A percentile compares a stretch with the other conserved stretches of the same genome.
These are phyloP conservation scores for Kandelia obovata DNA, from an alignment of 345 rosid genomes.

Conservation along the genomic window DNA sequence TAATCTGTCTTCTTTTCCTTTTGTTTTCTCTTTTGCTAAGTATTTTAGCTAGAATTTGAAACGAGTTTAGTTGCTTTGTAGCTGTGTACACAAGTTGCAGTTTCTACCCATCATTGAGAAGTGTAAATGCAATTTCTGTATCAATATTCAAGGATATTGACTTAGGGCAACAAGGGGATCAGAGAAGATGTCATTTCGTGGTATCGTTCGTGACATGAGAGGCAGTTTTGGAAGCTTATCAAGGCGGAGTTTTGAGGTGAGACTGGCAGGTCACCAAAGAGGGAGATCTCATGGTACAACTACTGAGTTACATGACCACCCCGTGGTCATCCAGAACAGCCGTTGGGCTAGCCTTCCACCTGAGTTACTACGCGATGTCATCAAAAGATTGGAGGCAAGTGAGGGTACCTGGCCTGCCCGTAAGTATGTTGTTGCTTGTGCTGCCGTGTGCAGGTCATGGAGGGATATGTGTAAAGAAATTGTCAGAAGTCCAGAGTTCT, in stretches of 20 bases:
- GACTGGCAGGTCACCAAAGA: slow-evolving; percentile 7
- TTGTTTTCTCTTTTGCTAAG: slow-evolving; percentile 40
- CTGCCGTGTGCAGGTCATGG: slow-evolving; percentile 11
- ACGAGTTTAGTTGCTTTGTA: slow-evolving; percentile 21
- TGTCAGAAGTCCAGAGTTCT: slow-evolving; percentile 14
- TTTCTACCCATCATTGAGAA: neutral
- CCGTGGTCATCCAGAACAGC: slow-evolving; percentile 6
- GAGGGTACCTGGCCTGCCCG: slow-evolving; percentile 12
- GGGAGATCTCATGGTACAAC: slow-evolving; percentile 8
- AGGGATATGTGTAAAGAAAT: slow-evolving; percentile 14
- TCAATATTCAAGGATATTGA: neutral
- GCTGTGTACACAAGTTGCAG: slow-evolving; percentile 11
- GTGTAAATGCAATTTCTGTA: neutral
- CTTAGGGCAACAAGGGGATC: slow-evolving; percentile 1
- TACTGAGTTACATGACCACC: slow-evolving; percentile 6
- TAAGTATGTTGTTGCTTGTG: slow-evolving; percentile 14
- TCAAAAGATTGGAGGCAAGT: slow-evolving; percentile 14
- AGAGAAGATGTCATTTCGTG: slow-evolving; percentile 5
- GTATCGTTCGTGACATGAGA: slow-evolving; percentile 6
- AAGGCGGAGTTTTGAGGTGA: slow-evolving; percentile 11
- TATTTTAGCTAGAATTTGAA: slow-evolving; percentile 25
- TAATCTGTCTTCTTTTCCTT: slow-evolving; percentile 24
- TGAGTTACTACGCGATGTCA: slow-evolving; percentile 8
- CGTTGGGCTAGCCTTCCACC: slow-evolving; percentile 12
- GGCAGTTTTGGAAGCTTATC: slow-evolving; percentile 13